These are phyloP conservation scores for Botryotinia convoluta DNA, from an alignment of 2,329 filamentous ascomycete genomes.

Conservation along the genomic window DNA sequence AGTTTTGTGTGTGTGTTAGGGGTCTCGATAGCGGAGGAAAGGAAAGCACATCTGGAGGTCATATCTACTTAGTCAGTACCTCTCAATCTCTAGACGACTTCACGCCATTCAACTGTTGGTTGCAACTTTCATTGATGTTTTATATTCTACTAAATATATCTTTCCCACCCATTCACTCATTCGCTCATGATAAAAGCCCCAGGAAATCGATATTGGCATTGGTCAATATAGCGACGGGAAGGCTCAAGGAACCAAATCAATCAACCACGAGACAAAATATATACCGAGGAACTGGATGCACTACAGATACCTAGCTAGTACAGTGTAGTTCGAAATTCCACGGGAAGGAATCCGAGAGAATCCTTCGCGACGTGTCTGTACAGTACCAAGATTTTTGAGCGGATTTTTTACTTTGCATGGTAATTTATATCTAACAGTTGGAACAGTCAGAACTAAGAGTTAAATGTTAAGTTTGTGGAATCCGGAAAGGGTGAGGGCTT, in stretches of 20 bases:
- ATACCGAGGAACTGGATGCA: conserved; percentile 10
- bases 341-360: not conserved
- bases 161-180: not conserved
- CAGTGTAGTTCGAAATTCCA: not conserved
- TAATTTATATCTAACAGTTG: not conserved
- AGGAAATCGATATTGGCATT: not conserved
- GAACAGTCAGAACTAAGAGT: not conserved
- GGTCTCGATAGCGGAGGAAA: not conserved
- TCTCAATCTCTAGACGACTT: not conserved
- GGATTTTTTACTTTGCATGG: not conserved
- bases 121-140: not conserved
- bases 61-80: not conserved
- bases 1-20: not conserved
- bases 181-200: not conserved
- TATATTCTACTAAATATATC: not conserved
- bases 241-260: not conserved
- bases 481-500: not conserved
- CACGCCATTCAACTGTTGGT: not conserved
- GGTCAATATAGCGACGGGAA: not conserved
- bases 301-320: not conserved
- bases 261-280: not conserved
- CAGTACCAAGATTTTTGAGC: not conserved
- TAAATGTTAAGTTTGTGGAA: not conserved
- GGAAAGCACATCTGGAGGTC: not conserved
- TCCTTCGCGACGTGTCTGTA: conserved; percentile 3